Evolutionary conservation across 768 basidiomycete genomes (phyloP).

Genomic region (Leccinum rimulosum): DNA sequence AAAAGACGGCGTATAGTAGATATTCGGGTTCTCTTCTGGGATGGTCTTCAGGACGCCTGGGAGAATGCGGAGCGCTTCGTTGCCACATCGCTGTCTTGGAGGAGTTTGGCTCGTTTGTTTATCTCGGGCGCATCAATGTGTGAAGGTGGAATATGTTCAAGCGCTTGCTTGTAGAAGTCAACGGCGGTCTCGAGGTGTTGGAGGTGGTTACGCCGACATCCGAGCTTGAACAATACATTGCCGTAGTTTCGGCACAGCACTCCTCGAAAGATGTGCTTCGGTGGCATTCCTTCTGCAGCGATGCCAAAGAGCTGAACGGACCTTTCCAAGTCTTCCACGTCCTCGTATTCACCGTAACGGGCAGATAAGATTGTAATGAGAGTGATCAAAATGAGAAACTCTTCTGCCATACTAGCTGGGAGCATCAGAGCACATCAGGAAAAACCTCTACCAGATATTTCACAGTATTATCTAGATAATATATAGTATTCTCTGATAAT

Average conservation of each 20-base stretch:
- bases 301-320: conserved; percentile 13
- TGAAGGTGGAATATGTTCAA: conserved; percentile 5
- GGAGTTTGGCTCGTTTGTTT: background rate
- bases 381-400: background rate
- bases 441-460: too few relatives aligned
- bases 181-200: conserved; percentile 12
- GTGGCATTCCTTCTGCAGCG: conserved; percentile 10
- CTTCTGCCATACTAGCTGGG: conserved; percentile 5
- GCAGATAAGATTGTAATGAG: conserved; percentile 14
- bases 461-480: too few relatives aligned
- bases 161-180: conserved; percentile 3
- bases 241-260: conserved; percentile 14
- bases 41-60: background rate
- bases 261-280: conserved; percentile 8
- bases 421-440: conserved; percentile 11
- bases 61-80: background rate
- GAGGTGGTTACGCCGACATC: background rate
- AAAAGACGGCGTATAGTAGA: background rate
- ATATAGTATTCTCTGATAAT: too few relatives aligned
- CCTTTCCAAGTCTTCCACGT: conserved; percentile 14
- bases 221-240: conserved; percentile 6
- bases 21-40: conserved; percentile 3
- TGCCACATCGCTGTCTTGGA: background rate
- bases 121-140: conserved; percentile 11
- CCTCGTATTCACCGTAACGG: conserved; percentile 3